Conservation (phyloP, 306 rosid genomes). For the Pterocarpus santalinus region DNA sequence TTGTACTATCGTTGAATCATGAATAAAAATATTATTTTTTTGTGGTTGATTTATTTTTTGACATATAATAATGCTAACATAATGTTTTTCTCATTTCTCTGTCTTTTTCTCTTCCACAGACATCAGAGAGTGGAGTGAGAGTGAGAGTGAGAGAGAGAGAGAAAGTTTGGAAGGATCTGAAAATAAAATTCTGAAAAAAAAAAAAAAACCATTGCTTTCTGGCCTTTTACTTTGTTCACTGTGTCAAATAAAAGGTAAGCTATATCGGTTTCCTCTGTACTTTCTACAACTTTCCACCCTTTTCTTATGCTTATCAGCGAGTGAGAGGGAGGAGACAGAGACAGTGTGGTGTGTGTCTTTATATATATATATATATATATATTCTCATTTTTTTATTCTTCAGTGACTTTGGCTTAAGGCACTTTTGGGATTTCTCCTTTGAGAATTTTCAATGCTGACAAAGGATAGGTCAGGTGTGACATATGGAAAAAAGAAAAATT, state of each 20-base stretch:
- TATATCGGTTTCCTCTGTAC: conserved; percentile 44
- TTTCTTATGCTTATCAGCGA: neutral
- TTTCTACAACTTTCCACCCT: conserved; percentile 37
- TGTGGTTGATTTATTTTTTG: neutral
- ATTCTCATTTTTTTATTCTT: conserved; percentile 3
- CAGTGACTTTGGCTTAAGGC: conserved; percentile 1
- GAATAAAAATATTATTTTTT: neutral
- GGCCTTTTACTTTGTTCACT: conserved; percentile 49
- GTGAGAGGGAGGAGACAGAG: conserved; percentile 33
- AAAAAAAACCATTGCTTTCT: conserved; percentile 45
- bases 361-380: neutral
- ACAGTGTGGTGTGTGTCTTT: neutral
- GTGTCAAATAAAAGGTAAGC: conserved; percentile 55
- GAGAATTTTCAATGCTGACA: conserved; percentile 49
- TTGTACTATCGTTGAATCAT: neutral
- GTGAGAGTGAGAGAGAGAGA: conserved; percentile 40
- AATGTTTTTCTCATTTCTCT: conserved; percentile 1
- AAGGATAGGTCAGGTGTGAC: conserved; percentile 47
- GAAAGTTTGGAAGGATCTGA: conserved; percentile 54
- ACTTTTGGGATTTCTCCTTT: conserved; percentile 18
- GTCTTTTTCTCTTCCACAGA: conserved; percentile 70
- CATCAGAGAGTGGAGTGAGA: conserved; percentile 53
- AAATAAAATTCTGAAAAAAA: neutral
- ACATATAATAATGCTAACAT: neutral
- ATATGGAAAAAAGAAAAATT: conserved; percentile 10